These are phyloP conservation scores for Lipomyces starkeyi DNA, from an alignment of 805 yeast genomes.

Conservation along the genomic window DNA sequence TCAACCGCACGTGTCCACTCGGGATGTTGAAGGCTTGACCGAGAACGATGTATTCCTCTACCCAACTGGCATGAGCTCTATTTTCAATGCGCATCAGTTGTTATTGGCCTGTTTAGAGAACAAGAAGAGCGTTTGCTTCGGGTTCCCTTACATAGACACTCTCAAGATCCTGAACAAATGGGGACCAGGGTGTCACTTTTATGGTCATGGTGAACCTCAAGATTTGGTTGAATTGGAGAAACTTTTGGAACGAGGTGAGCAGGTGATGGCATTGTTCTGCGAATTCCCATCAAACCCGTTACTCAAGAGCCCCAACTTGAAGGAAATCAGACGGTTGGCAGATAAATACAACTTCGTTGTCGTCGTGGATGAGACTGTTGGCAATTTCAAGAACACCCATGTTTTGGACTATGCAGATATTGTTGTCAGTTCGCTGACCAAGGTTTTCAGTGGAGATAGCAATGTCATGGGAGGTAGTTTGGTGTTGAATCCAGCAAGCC, in stretches of 20 bases:
- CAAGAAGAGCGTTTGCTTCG: constrained; percentile 84
- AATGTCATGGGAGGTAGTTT: constrained; percentile 93
- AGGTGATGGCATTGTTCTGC: constrained; percentile 78
- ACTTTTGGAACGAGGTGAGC: constrained; percentile 65
- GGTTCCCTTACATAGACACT: constrained; percentile 95
- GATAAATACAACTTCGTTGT: constrained; percentile 74
- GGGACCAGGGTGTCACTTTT: constrained; percentile 89
- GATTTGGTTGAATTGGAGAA: constrained; percentile 66
- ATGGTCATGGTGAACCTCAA: constrained; percentile 80
- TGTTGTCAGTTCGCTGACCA: constrained; percentile 84
- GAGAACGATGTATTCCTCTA: constrained; percentile 79
- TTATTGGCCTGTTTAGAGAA: constrained; percentile 41
- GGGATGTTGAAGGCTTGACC: constrained; percentile 43
- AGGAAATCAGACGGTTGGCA: constrained; percentile 67
- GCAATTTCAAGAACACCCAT: constrained; percentile 84
- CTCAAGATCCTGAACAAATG: constrained; percentile 82
- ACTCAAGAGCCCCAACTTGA: constrained; percentile 79
- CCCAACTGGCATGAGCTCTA: constrained; percentile 93
- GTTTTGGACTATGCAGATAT: constrained; percentile 85
- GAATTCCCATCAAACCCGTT: constrained; percentile 97
- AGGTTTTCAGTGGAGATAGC: constrained; percentile 91
- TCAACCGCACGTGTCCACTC: constrained; percentile 29
- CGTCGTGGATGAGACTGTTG: constrained; percentile 93
- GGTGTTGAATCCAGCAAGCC: constrained; percentile 72
- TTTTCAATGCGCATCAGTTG: constrained; percentile 74